phyloP scores from a whole-genome alignment of 2,329 filamentous ascomycete genomes.

The Alternaria metachromatica region DNA sequence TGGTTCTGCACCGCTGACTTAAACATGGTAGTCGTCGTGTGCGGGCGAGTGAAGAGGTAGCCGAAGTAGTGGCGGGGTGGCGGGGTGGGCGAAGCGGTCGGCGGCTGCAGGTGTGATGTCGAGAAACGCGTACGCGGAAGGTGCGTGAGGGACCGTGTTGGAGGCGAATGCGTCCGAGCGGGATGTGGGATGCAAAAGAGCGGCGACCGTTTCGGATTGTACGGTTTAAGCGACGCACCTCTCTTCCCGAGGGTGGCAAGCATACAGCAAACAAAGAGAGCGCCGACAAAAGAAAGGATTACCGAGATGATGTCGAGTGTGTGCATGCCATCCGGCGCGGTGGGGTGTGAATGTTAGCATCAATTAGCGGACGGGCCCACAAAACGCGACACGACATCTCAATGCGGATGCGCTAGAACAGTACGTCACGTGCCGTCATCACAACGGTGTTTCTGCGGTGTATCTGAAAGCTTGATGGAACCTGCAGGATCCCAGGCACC shows the following conservation, averaged over 20 bases:
- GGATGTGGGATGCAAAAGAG: conserved; percentile 23
- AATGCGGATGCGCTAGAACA: conserved; percentile 8
- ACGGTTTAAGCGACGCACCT: conserved; percentile 46
- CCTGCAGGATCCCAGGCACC: neutral
- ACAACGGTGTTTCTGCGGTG: conserved; percentile 4
- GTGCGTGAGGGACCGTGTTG: conserved; percentile 16
- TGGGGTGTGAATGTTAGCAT: conserved; percentile 19
- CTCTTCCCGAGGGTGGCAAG: conserved; percentile 36
- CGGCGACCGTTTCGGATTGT: conserved; percentile 27
- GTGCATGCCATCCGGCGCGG: conserved; percentile 27
- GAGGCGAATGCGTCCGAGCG: conserved; percentile 23
- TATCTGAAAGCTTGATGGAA: conserved; percentile 3
- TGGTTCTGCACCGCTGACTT: conserved; percentile 50
- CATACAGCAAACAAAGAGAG: conserved; percentile 48
- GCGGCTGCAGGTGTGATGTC: conserved; percentile 10
- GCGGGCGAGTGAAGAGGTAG: conserved; percentile 24
- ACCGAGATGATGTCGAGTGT: conserved; percentile 28
- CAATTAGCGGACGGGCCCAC: conserved; percentile 20
- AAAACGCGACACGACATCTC: conserved; percentile 28
- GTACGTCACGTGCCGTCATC: conserved; percentile 8
- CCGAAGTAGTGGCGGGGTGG: conserved; percentile 17
- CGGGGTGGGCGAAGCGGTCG: neutral
- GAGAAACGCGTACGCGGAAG: conserved; percentile 21
- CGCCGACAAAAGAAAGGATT: conserved; percentile 33
- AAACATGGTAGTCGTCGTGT: conserved; percentile 45